Base-by-base conservation (phyloP, 352 stramenopile genomes). In the Pythium sukuiense region DNA sequence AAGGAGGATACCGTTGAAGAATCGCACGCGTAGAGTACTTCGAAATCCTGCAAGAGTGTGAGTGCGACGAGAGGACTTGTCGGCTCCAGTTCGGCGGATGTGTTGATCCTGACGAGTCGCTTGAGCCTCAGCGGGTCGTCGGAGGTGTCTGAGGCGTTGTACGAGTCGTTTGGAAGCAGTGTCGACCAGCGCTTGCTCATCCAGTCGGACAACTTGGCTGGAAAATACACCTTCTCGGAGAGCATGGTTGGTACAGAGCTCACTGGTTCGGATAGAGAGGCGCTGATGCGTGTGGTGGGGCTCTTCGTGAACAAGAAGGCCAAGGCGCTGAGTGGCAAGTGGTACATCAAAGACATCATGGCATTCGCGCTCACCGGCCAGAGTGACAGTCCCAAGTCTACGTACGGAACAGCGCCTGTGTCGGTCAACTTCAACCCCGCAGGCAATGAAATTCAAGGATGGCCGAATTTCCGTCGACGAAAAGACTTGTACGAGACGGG, bases 81-180 rank as follows among this genome's bases (percentile, higher is more conserved):
- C n/a, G 49, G 48, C 12, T 49, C 59, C 2, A 30, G n/a, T 12
- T 26, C 48, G 13, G 39, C 61, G 20, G 53, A 61, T 12, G 50
- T 67, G 20, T 27, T 67, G n/a, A 61, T 67, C 30, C 32, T 67
- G 8, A 41, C 61, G n/a, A 67, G 53, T 29, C 61, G 61, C 1
- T 20, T 61, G 7, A 61, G 32, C n/a, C 5, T 29, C 13, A 45
- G 14, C 1, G 61, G 61, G 11, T 61, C 61, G 2, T 52, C 41
- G 3, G 18, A 37, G 12, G 61, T 57, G 6, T 41, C 53, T 1
- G 14, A 39, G 16, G 16, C 55, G 32, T 30, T 61, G 6, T 67
- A 67, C n/a, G 39, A 61, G 18, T 39, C 54, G 26, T 61, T 67
- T 20, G 16, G 24, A 18, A 37, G 55, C 24, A 13, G 39, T 18